Conservation (phyloP, 1,284 basidiomycete species). For the Puccinia coronata region DNA sequence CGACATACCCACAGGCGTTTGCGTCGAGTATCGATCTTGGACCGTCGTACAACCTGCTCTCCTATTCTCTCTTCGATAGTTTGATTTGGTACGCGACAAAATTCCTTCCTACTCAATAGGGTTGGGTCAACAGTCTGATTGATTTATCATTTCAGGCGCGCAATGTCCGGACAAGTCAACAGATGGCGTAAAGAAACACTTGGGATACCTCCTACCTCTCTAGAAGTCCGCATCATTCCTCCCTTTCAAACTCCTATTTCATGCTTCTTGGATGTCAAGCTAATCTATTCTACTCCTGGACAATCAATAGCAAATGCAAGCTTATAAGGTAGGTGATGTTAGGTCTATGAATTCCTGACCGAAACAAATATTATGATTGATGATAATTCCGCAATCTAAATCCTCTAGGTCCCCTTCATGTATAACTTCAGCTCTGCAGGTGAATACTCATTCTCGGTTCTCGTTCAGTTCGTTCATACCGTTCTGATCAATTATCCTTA, state of each 20-base stretch:
- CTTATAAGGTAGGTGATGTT: no score
- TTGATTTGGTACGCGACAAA: no score
- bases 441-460: neutral
- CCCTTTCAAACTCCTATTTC: no score
- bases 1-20: conserved; percentile 85
- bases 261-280: neutral
- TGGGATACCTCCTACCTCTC: conserved; percentile 73
- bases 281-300: no score
- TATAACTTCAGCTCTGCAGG: conserved; percentile 56
- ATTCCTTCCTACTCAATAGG: no score
- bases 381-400: neutral
- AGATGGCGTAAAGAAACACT: conserved; percentile 81
- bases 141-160: conserved; percentile 54
- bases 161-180: conserved; percentile 86
- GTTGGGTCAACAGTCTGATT: conserved; percentile 56
- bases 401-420: conserved; percentile 53
- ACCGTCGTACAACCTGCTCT: conserved; percentile 60
- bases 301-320: conserved; percentile 48
- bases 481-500: neutral
- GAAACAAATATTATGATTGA: neutral
- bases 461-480: neutral
- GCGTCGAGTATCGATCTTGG: conserved; percentile 51
- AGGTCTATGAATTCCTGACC: no score
- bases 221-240: conserved; percentile 64
- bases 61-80: conserved; percentile 91